phyloP scores from a whole-genome alignment of 306 rosid genomes.

The Dalbergia oliveri region DNA sequence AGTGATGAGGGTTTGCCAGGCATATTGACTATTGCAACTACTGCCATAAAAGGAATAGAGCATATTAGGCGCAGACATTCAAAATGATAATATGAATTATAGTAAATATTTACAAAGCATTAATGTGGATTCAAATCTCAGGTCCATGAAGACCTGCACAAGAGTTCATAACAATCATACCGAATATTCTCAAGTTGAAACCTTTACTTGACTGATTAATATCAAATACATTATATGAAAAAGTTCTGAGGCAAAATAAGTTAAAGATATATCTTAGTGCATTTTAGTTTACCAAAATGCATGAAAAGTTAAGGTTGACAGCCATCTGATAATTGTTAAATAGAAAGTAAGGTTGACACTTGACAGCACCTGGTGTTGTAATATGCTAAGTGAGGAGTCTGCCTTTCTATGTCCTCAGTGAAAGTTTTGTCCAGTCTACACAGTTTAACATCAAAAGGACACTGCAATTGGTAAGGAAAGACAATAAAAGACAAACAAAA shows the following conservation, averaged over 20 bases:
- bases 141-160: slow-evolving; percentile 2
- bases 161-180: neutral
- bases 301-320: slow-evolving; percentile 16
- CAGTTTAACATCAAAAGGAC: slow-evolving; percentile 36
- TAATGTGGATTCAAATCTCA: slow-evolving; percentile 24
- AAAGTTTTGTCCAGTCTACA: slow-evolving; percentile 58
- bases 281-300: slow-evolving; percentile 22
- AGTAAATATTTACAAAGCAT: slow-evolving; percentile 1
- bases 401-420: slow-evolving; percentile 57
- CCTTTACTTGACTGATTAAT: slow-evolving; percentile 10
- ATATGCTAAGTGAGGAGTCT: slow-evolving; percentile 55
- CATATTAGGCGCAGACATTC: slow-evolving; percentile 22
- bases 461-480: slow-evolving; percentile 11
- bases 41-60: slow-evolving; percentile 38
- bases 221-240: neutral
- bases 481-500: neutral
- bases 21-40: slow-evolving; percentile 81
- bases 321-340: slow-evolving; percentile 7
- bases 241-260: neutral
- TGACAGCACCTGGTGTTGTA: slow-evolving; percentile 71
- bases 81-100: slow-evolving; percentile 20
- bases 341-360: slow-evolving; percentile 16
- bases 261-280: neutral
- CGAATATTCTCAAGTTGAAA: neutral
- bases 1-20: slow-evolving; percentile 94